phyloP scores from a whole-genome alignment of 441 rosid species.

The Viola pubescens region DNA sequence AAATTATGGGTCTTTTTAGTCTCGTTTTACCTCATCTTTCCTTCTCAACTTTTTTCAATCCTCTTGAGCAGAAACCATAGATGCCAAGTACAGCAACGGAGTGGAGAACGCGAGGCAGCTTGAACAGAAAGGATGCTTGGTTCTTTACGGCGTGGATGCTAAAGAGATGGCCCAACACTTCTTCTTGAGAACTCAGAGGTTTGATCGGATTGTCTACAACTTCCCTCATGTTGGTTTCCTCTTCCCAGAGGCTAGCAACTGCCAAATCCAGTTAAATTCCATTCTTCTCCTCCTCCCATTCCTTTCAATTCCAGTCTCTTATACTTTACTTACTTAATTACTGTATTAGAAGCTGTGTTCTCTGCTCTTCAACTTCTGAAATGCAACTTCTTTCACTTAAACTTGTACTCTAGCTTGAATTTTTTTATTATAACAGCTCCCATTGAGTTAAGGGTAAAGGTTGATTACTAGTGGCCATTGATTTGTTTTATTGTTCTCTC shows the following conservation, averaged over 20 bases:
- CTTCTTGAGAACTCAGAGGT: constrained; percentile 26
- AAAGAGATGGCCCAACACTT: constrained; percentile 26
- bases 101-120: constrained; percentile 23
- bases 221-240: constrained; percentile 37
- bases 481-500: too few relatives aligned
- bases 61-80: constrained; percentile 13
- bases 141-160: constrained; percentile 30
- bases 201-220: constrained; percentile 32
- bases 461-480: too few relatives aligned
- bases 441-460: too few relatives aligned
- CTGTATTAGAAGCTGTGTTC: too few relatives aligned
- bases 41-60: too few relatives aligned
- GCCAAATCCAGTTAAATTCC: constrained; percentile 28
- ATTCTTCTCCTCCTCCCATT: too few relatives aligned
- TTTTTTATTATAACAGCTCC: not conserved
- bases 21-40: not conserved
- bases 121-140: constrained; percentile 26
- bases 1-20: not conserved
- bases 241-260: constrained; percentile 25
- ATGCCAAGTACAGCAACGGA: constrained; percentile 23
- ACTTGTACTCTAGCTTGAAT: too few relatives aligned
- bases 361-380: too few relatives aligned
- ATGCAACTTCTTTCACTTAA: too few relatives aligned
- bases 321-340: too few relatives aligned
- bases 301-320: not conserved